Percentiles rank a stretch among this genome's conserved stretches.
Conservation (phyloP, 2,329 filamentous ascomycete genomes). For the Laburnicola sp. region DNA sequence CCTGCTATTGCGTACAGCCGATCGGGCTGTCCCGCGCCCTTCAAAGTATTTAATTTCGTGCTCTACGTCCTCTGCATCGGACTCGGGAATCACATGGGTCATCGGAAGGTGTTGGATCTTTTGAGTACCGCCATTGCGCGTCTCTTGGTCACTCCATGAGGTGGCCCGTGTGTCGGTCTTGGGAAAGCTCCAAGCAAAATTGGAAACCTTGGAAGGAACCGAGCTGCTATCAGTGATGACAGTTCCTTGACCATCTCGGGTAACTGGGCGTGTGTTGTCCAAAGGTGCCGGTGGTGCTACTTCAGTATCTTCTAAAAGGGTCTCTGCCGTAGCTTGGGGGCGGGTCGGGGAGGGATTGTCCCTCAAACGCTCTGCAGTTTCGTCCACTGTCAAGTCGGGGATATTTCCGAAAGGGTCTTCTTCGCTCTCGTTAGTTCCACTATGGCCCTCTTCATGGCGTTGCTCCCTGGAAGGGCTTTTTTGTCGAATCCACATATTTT, state of each 20-base stretch:
- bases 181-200: conserved; percentile 56
- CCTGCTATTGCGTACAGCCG: conserved; percentile 20
- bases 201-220: conserved; percentile 57
- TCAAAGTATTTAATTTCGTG: conserved; percentile 66
- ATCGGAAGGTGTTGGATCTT: conserved; percentile 29
- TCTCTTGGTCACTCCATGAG: conserved; percentile 55
- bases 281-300: conserved; percentile 15
- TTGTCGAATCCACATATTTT: conserved; percentile 82
- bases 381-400: conserved; percentile 89
- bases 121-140: conserved; percentile 32
- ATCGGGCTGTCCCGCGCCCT: conserved; percentile 47
- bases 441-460: conserved; percentile 30
- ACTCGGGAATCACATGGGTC: conserved; percentile 40
- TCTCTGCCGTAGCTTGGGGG: conserved; percentile 38
- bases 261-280: conserved; percentile 42
- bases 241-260: conserved; percentile 44
- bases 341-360: conserved; percentile 25
- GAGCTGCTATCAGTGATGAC: conserved; percentile 51
- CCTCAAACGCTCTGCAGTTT: conserved; percentile 63
- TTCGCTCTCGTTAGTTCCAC: conserved; percentile 66
- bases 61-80: conserved; percentile 57
- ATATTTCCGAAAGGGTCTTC: conserved; percentile 93
- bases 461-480: conserved; percentile 50
- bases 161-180: conserved; percentile 60
- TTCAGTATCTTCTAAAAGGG: conserved; percentile 36